Percentiles rank a stretch among this genome's conserved stretches.
phyloP scores from a whole-genome alignment of 1,139 yeast genomes.

The Insectozyma bohioensis region DNA sequence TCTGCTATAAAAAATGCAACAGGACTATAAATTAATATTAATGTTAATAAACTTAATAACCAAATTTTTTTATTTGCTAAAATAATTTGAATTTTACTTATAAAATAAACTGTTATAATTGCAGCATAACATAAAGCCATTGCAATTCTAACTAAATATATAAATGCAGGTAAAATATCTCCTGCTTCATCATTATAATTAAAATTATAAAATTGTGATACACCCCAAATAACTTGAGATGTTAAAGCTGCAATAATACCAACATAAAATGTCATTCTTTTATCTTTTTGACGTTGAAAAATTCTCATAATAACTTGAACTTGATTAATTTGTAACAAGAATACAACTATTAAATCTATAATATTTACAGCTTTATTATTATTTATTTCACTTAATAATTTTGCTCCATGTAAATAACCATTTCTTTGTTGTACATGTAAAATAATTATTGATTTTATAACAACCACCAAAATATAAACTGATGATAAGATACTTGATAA shows the following conservation, averaged over 20 bases:
- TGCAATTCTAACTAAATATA: slow-evolving; percentile 74
- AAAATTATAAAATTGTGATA: slow-evolving; percentile 51
- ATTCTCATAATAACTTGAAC: slow-evolving; percentile 75
- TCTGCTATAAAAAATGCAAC: slow-evolving; percentile 79
- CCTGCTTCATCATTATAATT: slow-evolving; percentile 42
- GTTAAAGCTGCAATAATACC: slow-evolving; percentile 59
- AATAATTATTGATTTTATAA: slow-evolving; percentile 46
- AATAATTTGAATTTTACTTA: slow-evolving; percentile 56
- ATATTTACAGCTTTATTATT: slow-evolving; percentile 50
- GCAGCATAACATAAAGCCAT: slow-evolving; percentile 72
- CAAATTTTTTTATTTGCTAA: slow-evolving; percentile 48
- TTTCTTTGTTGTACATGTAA: slow-evolving; percentile 50
- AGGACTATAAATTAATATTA: slow-evolving; percentile 61
- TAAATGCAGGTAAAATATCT: slow-evolving; percentile 74
- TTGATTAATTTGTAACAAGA: slow-evolving; percentile 67
- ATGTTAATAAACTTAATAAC: slow-evolving; percentile 59
- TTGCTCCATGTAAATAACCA: slow-evolving; percentile 58
- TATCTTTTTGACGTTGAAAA: slow-evolving; percentile 70
- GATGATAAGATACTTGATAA: slow-evolving; percentile 50
- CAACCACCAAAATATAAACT: slow-evolving; percentile 51
- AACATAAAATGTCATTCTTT: slow-evolving; percentile 59
- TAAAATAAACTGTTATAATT: slow-evolving; percentile 57
- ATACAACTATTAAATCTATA: slow-evolving; percentile 62
- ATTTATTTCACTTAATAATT: slow-evolving; percentile 49
- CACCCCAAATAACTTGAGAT: slow-evolving; percentile 70